Evolutionary conservation across 164 flowering plant genomes (phyloP), one percentile per base, ranked within the genome.

Genomic region (Macadamia integrifolia): DNA sequence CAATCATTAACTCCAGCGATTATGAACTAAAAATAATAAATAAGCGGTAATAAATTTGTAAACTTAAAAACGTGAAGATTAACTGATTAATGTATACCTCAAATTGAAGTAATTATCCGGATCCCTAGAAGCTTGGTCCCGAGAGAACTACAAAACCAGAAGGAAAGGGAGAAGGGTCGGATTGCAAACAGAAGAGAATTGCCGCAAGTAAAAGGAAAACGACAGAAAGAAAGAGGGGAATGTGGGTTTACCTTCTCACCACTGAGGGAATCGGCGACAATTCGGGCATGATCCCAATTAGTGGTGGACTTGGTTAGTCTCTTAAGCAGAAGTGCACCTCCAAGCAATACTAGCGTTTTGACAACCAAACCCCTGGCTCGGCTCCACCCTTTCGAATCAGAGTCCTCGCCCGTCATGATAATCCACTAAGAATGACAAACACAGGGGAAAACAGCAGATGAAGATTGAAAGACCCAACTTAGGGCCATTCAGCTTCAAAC

Each of bases 41-140:
- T 35, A 35, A 35, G 57, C 57, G 14, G 57, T 3, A 53, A n/a
- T 14, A 14, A 14, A 53, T 3, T 17, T 4, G 57, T 28, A 23
- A 10, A 42, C 31, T 15, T 6, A 59, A 40, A 9, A 43, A 60
- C 46, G 58, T 53, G 23, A 58, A 35, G 40, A 35, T 35, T 35
- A 35, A 2, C 5, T 35, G 5, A 35, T 35, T 35, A 46, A 62
- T 53, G 6, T 32, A 9, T 74, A 94, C 98, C 97, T 90, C 73
- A 94, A 81, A 72, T 94, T 94, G 85, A 94, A 92, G 82, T 79
- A 92, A 71, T 84, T 83, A 58, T 87, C 94, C 43, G 99, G 97
- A 69, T 92, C 93, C 66, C 86, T 83, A 6, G 83, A 75, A 35
- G 99, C 99, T 75, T 94, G 99, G 62, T 92, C 99, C 65, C 65